Evolutionary conservation across 257 asterid species (phyloP).

Genomic region (Fraxinus quadrangulata): DNA sequence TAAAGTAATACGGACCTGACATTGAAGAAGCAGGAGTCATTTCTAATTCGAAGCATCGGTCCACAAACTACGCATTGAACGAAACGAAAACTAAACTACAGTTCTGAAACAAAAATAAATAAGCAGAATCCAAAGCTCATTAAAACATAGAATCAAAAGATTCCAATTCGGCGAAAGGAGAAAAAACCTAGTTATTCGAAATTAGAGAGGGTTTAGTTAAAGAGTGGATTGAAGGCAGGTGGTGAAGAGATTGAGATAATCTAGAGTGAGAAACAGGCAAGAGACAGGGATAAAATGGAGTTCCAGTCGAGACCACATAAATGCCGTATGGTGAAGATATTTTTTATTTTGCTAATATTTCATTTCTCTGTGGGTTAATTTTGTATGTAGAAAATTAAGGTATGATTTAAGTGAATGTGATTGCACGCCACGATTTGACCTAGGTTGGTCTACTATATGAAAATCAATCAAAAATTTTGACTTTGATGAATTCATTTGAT

Average conservation of each 20-base stretch:
- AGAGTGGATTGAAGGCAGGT: slow-evolving; percentile 10
- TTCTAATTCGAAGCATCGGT: slow-evolving; percentile 69
- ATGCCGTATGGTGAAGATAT: slow-evolving; percentile 39
- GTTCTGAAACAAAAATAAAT: slow-evolving; percentile 22
- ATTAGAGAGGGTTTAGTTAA: slow-evolving; percentile 15
- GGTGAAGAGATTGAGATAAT: slow-evolving; percentile 32
- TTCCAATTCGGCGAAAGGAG: background rate
- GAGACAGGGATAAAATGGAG: slow-evolving; percentile 37
- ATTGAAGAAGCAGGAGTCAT: slow-evolving; percentile 75
- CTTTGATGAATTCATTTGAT: background rate
- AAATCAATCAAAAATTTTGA: background rate
- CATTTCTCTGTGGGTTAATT: background rate
- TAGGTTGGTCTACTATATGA: background rate
- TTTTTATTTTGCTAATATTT: slow-evolving; percentile 17
- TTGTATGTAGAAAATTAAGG: background rate
- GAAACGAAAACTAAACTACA: slow-evolving; percentile 32
- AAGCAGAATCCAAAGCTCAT: slow-evolving; percentile 26
- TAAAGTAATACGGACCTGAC: slow-evolving; percentile 51
- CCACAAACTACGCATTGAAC: slow-evolving; percentile 37
- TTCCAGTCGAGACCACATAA: slow-evolving; percentile 60
- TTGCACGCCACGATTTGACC: background rate
- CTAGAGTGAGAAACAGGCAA: slow-evolving; percentile 12
- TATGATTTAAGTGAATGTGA: background rate
- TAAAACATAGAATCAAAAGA: background rate
- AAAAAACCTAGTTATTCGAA: background rate